Percentiles rank a stretch among this genome's conserved stretches.
Evolutionary conservation across 768 basidiomycete species (phyloP).

Genomic region (Tulasnella sp.): DNA sequence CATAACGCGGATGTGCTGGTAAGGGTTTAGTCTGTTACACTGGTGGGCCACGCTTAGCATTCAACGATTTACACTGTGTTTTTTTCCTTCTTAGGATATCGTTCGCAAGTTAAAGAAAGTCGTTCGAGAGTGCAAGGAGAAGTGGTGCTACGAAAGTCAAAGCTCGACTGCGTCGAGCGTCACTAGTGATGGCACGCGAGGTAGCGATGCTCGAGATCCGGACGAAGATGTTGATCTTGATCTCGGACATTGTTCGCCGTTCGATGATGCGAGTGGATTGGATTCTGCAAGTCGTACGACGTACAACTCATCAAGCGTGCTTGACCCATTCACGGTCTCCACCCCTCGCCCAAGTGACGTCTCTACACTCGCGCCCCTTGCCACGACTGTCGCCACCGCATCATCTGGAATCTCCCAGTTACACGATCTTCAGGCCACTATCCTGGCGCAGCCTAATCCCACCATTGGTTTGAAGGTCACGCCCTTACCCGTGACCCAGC

Average conservation of each 20-base stretch:
- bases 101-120: conserved; percentile 76
- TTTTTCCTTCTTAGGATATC: conserved; percentile 43
- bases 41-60: background rate
- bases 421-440: conserved; percentile 40
- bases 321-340: background rate
- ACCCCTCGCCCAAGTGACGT: conserved; percentile 4
- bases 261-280: background rate
- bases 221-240: conserved; percentile 17
- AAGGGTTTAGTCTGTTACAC: conserved; percentile 15
- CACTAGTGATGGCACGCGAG: conserved; percentile 1
- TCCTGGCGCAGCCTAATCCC: conserved; percentile 26
- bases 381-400: conserved; percentile 42
- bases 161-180: conserved; percentile 9
- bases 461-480: conserved; percentile 19
- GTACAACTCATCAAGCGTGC: too few relatives aligned
- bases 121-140: conserved; percentile 61
- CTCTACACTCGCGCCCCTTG: conserved; percentile 23
- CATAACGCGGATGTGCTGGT: conserved; percentile 63
- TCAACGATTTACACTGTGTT: background rate
- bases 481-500: conserved; percentile 33
- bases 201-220: background rate
- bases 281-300: too few relatives aligned
- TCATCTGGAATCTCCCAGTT: conserved; percentile 56
- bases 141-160: background rate
- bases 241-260: background rate